Conservation (phyloP, 495 filamentous ascomycete species). For the Neurospora sp. region DNA sequence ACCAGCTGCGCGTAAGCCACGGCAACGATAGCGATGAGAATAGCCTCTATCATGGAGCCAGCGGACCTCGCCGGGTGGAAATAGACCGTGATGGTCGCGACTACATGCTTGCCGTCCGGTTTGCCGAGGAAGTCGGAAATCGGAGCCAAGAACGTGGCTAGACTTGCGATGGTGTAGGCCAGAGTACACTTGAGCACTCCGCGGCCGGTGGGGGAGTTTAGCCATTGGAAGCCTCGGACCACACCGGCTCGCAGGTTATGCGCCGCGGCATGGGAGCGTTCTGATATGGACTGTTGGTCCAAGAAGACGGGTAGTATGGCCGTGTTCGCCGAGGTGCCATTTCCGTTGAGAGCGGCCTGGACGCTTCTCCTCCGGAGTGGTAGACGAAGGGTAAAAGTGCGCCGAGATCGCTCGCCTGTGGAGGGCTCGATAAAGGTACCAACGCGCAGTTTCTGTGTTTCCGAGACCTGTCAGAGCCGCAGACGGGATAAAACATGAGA, state of each 20-base stretch:
- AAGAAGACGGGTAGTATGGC: constrained; percentile 5
- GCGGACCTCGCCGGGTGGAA: constrained; percentile 90
- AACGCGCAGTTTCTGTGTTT: constrained; percentile 43
- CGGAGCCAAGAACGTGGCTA: constrained; percentile 73
- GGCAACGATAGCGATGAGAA: constrained; percentile 69
- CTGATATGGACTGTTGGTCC: constrained; percentile 9
- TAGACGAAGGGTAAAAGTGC: constrained; percentile 45
- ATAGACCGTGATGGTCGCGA: constrained; percentile 86
- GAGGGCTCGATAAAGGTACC: constrained; percentile 50
- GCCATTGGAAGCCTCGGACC: constrained; percentile 28
- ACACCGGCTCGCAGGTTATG: constrained; percentile 15
- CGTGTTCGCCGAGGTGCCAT: constrained; percentile 11
- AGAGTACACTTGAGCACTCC: constrained; percentile 87
- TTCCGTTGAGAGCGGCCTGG: constrained; percentile 11
- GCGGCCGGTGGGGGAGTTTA: constrained; percentile 47
- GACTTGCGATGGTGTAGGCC: constrained; percentile 79
- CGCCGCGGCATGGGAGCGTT: constrained; percentile 20
- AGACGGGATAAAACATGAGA: not conserved
- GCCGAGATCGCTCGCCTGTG: constrained; percentile 50
- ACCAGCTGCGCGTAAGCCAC: constrained; percentile 76
- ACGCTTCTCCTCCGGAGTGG: constrained; percentile 2
- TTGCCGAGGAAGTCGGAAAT: constrained; percentile 65
- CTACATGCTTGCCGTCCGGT: constrained; percentile 93
- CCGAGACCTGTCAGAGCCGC: not conserved
- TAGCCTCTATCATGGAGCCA: constrained; percentile 86